phyloP scores from a whole-genome alignment of 2,329 filamentous ascomycete species.

The Aspergillus nomiae region DNA sequence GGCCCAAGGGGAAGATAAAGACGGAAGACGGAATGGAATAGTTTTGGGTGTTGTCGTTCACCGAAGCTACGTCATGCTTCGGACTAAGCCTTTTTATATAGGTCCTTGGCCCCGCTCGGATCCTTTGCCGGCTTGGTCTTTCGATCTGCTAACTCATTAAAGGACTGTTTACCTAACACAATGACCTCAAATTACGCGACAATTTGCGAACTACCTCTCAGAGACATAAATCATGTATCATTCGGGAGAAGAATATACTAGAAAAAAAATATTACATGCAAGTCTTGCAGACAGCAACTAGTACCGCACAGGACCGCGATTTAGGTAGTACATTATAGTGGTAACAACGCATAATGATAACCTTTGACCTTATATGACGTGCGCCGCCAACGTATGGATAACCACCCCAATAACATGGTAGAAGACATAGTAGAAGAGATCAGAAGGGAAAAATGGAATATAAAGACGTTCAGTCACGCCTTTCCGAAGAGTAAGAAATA shows the following conservation, averaged over 20 bases:
- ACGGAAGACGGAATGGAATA: not conserved
- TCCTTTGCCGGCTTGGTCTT: constrained; percentile 7
- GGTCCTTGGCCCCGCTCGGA: constrained; percentile 9
- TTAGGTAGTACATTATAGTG: not conserved
- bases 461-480: not conserved
- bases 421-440: constrained; percentile 1
- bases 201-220: not conserved
- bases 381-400: not conserved
- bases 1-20: not conserved
- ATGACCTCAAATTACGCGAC: not conserved
- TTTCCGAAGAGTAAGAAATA: not conserved
- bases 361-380: not conserved
- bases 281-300: not conserved
- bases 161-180: not conserved
- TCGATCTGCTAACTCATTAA: not conserved
- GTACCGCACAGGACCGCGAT: not conserved
- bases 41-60: not conserved
- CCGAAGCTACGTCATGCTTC: constrained; percentile 10
- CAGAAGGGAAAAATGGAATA: not conserved
- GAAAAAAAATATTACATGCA: not conserved
- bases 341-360: not conserved
- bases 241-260: not conserved
- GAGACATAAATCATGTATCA: not conserved
- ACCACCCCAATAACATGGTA: constrained; percentile 8
- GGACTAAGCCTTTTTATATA: constrained; percentile 3